These are phyloP conservation scores for Gynandropsis gynandra DNA, from an alignment of 345 rosid genomes.

Conservation along the genomic window DNA sequence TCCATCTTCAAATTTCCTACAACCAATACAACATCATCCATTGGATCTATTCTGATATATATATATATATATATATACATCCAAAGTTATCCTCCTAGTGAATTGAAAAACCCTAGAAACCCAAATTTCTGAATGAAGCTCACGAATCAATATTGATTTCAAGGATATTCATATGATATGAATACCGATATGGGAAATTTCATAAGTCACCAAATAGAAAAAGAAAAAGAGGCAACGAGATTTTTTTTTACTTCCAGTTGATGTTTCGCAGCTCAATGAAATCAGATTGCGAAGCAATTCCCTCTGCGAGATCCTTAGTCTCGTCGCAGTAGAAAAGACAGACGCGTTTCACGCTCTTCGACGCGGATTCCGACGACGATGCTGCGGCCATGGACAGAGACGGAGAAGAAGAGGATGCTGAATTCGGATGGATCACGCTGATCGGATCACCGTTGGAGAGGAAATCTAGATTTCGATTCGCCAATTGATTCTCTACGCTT, in stretches of 20 bases:
- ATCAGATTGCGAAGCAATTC: slow-evolving; percentile 62
- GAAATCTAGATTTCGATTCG: slow-evolving; percentile 42
- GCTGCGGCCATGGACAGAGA: slow-evolving; percentile 47
- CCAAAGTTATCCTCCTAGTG: neutral
- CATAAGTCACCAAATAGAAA: neutral
- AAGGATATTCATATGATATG: neutral
- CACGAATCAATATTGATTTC: neutral
- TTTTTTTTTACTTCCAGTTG: slow-evolving; percentile 72
- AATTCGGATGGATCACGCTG: slow-evolving; percentile 33
- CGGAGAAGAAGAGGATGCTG: slow-evolving; percentile 9
- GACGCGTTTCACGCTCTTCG: slow-evolving; percentile 51
- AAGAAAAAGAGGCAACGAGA: neutral
- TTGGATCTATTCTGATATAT: too few species aligned
- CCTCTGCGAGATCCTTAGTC: slow-evolving; percentile 72
- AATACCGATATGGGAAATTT: neutral
- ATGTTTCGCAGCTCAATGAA: slow-evolving; percentile 78
- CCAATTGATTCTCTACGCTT: slow-evolving; percentile 47
- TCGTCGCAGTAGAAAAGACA: slow-evolving; percentile 74
- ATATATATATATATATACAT: neutral
- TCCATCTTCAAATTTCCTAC: slow-evolving; percentile 86
- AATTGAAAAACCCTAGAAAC: neutral
- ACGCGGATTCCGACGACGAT: slow-evolving; percentile 38
- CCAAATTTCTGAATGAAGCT: neutral
- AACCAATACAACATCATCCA: slow-evolving; percentile 2
- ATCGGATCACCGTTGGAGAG: slow-evolving; percentile 42